Evolutionary conservation across 2,329 filamentous ascomycete species (phyloP).

Genomic region (Fusarium coffeatum): DNA sequence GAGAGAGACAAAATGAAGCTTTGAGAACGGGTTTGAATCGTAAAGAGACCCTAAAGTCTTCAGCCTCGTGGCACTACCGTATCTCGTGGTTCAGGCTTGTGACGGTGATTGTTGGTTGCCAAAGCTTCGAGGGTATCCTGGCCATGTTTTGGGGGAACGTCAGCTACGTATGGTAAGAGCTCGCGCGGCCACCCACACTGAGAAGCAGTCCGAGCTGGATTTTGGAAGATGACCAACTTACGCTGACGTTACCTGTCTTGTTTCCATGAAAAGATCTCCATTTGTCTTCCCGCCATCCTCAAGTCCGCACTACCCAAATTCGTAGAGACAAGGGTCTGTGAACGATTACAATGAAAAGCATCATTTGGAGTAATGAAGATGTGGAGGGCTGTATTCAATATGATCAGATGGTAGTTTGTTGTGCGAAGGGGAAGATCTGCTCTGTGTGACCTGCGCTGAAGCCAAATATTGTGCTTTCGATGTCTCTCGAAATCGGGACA

Average conservation of each 20-base stretch:
- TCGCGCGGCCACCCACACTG: neutral
- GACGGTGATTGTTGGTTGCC: no score
- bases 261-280: neutral
- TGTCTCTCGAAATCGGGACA: no score
- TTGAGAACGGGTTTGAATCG: accelerated
- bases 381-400: neutral
- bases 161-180: neutral
- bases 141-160: accelerated
- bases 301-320: no score
- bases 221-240: neutral
- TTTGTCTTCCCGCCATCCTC: neutral
- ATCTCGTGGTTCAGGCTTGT: neutral
- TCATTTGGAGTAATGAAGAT: no score
- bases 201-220: neutral
- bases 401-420: neutral
- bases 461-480: no score
- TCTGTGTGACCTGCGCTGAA: neutral
- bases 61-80: neutral
- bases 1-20: neutral
- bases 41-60: accelerated
- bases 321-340: no score
- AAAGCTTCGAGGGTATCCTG: accelerated
- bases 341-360: no score
- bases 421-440: neutral
- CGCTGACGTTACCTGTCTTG: neutral